Percentiles rank a stretch among this genome's conserved stretches.
Conservation (phyloP, 495 filamentous ascomycete genomes). For the Xylaria palmicola region DNA sequence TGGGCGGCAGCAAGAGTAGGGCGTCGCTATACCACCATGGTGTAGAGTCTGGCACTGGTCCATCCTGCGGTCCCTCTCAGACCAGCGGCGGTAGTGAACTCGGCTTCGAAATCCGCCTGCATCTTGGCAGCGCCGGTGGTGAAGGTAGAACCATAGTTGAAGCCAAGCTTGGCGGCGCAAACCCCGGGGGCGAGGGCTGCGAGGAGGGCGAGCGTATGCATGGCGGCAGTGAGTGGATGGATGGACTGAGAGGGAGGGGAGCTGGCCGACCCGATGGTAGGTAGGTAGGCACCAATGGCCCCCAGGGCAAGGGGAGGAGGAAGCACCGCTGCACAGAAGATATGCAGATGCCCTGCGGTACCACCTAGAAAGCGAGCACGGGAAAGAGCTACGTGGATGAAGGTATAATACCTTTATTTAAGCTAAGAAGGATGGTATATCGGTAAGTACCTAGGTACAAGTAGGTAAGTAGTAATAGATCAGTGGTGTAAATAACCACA, state of each 20-base stretch:
- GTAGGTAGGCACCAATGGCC: too few species aligned
- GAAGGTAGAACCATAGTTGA: constrained; percentile 76
- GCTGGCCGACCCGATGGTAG: too few species aligned
- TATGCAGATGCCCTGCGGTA: too few species aligned
- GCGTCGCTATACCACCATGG: constrained; percentile 42
- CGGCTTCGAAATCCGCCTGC: constrained; percentile 64
- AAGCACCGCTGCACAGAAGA: too few species aligned
- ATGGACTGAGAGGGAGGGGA: too few species aligned
- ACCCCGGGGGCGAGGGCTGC: constrained; percentile 28
- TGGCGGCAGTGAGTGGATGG: constrained; percentile 26
- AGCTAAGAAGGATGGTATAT: too few species aligned
- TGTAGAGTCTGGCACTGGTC: constrained; percentile 63
- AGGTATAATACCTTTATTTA: too few species aligned
- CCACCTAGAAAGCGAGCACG: too few species aligned
- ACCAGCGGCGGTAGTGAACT: constrained; percentile 68
- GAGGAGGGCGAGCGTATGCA: constrained; percentile 28
- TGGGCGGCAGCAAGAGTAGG: not conserved
- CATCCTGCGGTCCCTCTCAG: constrained; percentile 72
- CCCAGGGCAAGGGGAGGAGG: not conserved
- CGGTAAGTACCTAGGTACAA: too few species aligned
- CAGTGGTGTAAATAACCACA: too few species aligned
- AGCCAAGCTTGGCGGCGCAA: constrained; percentile 58
- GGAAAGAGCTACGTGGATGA: too few species aligned
- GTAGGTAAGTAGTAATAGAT: too few species aligned
- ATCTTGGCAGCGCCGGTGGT: constrained; percentile 59